These are phyloP conservation scores for Adansonia rubrostipa DNA, from an alignment of 441 rosid genomes.

Conservation along the genomic window DNA sequence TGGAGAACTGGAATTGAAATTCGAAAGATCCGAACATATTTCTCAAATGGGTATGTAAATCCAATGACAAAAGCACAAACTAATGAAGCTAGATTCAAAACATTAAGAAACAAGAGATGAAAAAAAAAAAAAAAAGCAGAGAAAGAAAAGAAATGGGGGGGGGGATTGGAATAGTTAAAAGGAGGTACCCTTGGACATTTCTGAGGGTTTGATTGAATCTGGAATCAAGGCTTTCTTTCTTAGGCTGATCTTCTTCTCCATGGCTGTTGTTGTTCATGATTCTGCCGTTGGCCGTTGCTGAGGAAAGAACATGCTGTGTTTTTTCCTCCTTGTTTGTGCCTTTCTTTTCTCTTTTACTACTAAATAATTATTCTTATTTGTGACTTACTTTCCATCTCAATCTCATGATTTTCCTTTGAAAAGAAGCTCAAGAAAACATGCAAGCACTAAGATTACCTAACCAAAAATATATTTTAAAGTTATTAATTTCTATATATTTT, in stretches of 20 bases:
- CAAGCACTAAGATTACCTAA: slow-evolving; percentile 1
- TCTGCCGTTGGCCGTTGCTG: no score
- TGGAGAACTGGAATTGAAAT: slow-evolving; percentile 16
- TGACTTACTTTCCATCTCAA: not conserved
- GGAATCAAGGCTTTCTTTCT: slow-evolving; percentile 60
- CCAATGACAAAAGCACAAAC: not conserved
- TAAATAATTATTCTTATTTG: not conserved
- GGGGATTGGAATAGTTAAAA: not conserved
- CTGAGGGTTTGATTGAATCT: slow-evolving; percentile 90
- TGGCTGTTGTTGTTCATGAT: slow-evolving; percentile 14
- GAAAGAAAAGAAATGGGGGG: slow-evolving; percentile 20
- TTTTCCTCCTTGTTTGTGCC: not conserved
- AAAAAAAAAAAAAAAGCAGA: not conserved
- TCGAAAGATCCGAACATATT: slow-evolving; percentile 31
- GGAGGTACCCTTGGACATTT: slow-evolving; percentile 82
- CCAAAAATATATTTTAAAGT: not conserved
- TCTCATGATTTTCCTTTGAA: not conserved
- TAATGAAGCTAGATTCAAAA: slow-evolving; percentile 16
- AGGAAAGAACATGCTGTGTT: no score
- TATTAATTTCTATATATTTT: not conserved
- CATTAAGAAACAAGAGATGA: not conserved
- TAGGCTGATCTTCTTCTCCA: slow-evolving; percentile 46
- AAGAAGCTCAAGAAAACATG: slow-evolving; percentile 20
- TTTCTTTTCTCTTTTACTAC: not conserved
- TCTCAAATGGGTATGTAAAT: slow-evolving; percentile 21